Evolutionary conservation across 108 stramenopile genomes (phyloP).

Genomic region (Epithemia pelagica): DNA sequence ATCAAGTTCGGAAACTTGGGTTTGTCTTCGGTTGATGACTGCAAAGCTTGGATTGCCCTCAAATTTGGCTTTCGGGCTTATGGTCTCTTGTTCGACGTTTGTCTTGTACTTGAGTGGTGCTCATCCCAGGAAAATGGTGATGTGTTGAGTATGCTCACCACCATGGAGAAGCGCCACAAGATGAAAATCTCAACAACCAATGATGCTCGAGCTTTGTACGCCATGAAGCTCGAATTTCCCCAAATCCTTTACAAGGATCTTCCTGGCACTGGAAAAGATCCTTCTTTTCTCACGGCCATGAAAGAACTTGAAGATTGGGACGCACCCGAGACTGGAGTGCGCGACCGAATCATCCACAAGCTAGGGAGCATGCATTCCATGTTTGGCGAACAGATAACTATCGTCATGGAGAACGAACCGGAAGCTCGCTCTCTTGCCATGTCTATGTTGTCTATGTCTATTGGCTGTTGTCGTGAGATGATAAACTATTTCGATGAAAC

Average conservation of each 20-base stretch:
- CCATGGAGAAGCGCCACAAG: background rate
- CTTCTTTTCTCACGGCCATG: background rate
- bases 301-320: background rate
- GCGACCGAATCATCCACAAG: background rate
- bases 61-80: background rate
- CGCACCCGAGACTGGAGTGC: background rate
- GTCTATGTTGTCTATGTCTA: background rate
- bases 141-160: background rate
- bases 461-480: background rate
- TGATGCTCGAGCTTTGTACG: background rate
- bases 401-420: background rate
- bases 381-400: background rate
- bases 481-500: background rate
- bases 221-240: background rate
- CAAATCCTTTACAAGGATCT: background rate
- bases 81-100: background rate
- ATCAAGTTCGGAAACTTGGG: background rate
- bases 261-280: background rate
- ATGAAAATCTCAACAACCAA: background rate
- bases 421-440: background rate
- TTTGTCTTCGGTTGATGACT: background rate
- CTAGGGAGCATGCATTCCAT: background rate
- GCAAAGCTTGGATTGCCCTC: background rate
- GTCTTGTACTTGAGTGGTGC: background rate
- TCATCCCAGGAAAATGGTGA: background rate